Evolutionary conservation across 306 rosid genomes (phyloP), one percentile per base, ranked within the genome.

Genomic region (Castanopsis chinensis): DNA sequence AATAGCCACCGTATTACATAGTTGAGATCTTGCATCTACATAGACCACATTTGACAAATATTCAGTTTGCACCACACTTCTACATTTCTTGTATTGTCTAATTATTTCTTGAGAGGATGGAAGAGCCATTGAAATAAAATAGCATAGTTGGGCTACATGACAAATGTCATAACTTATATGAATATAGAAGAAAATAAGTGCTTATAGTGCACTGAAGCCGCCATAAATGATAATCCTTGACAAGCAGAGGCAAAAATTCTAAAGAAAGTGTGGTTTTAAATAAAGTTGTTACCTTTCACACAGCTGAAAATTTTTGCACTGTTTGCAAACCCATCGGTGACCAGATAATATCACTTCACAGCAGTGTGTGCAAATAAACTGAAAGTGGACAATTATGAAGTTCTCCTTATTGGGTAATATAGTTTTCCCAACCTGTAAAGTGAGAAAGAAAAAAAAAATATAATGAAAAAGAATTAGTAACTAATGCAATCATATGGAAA

Each of bases 301-400:
- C 30, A 89, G 86, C 37, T 88, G 91, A 78, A 83, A 84, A 4
- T 82, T 78, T 78, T 79, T 85, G 87, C 95, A 92, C 71, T 80
- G 74, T 17, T 45, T n/a, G 82, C 94, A 91, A 72, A 84, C 83
- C 94, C 91, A 91, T 69, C 86, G 88, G 41, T 54, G 78, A 61
- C 94, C 90, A 25, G 87, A 85, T 64, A 83, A 57, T 70, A 93
- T 88, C 55, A 81, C 78, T 76, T 82, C 79, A 76, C 68, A 81
- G 80, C 94, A 91, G 58, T 78, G 85, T 1, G 80, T 53, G 86
- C 96, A 93, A 53, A 61, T 78, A 85, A 72, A 69, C 43, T 89
- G 96, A 74, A 93, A 76, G 60, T 84, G 84, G 78, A 79, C 86
- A 55, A 93, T n/a, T 12, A 93, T 71, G 77, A 91, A 91, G 67